Base-by-base conservation (phyloP, 108 stramenopile genomes). In the Pinguiococcus pyrenoidosus region DNA sequence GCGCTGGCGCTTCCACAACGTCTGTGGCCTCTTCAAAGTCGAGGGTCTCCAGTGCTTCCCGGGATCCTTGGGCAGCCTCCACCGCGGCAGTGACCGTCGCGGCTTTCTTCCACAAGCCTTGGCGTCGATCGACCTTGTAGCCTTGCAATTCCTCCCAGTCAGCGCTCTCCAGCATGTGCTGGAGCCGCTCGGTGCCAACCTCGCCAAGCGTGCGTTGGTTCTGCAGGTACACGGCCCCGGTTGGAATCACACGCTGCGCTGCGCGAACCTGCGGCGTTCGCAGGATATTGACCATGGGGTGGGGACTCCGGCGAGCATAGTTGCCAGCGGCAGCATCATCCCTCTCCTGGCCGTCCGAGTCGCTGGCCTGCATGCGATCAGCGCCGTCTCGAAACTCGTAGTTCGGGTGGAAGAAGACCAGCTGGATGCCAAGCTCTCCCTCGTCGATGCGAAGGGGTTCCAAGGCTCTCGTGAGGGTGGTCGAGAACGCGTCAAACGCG, bases 211-310 rank as follows among this genome's bases (percentile, higher is more conserved):
- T 87, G 57, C 86, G 86, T 67, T 91, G 89, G 55, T 94, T 94
- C 68, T 94, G 69, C 57, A 78, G 78, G 68, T 94, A 94, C 8
- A 94, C 92, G 18, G 65, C 29, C 1, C 66, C 92, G 13, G 92
- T 94, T 14, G 92, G 92, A 67, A 94, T 86, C 21, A 85, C 87
- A 62, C 68, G 76, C 69, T 94, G 92, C 4, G 85, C 92, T 18
- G 80, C 65, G 29, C 84, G 76, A 1, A 94, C n/a, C n/a, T n/a
- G n/a, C n/a, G 14, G 49, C 44, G 92, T 94, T 21, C 92, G 72
- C 17, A 94, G 66, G 46, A 94, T 84, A 56, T 94, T 94, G 64
- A 94, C 85, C 92, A 94, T 94, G 12, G 92, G 92, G 78, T 83
- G 88, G 0, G 92, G 89, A 49, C 76, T 75, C 32, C 92, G 70